Base-by-base conservation (phyloP, 257 asterid species). In the Nicotiana otophora region DNA sequence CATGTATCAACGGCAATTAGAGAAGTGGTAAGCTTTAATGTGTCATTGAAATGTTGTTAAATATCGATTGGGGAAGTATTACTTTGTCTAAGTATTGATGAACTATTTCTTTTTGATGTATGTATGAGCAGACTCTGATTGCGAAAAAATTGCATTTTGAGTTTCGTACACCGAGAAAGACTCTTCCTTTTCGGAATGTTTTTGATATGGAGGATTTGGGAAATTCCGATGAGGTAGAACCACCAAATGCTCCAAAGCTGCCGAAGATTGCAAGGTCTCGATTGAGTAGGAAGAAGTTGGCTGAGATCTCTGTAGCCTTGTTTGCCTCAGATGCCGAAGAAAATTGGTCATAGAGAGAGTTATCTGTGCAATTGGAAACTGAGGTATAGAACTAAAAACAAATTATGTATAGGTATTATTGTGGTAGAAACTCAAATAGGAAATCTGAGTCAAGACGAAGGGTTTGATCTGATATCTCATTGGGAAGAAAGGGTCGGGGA, bases 71-170 rank as follows among this genome's bases (percentile, higher is more conserved):
- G 54, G 67, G 74, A 51, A 11, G 81, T 34, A 31, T 51, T 1
- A 63, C 39, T 70, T 1, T 14, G 16, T 48, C 11, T 55, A 51
- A 14, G 19, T 55, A 12, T 33, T 46, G 11, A 69, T 70, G 72
- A 30, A 8, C 53, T 30, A 31, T 33, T 57, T 12, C 2, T 33
- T 26, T 63, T 57, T 5, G 11, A 14, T 81, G 46, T 58, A 14
- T 81, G 46, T 58, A 31, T 65, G 5, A 83, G 81, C 94, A 94
- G 98, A 84, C 93, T 55, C 39, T 91, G 89, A 81, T 88, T 10
- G 98, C 96, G 3, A 94, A 89, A 90, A 82, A 88, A 16, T 82
- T 79, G 66, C 97, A 93, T 88, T 93, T 95, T 58, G 95, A 88
- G 0, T 92, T 83, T 70, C 90, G 85, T 19, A 95, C 99, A 0